Percentiles rank a stretch among this genome's conserved stretches.
These are phyloP conservation scores for Galerina marginata DNA, from an alignment of 768 basidiomycete species.

Conservation along the genomic window DNA sequence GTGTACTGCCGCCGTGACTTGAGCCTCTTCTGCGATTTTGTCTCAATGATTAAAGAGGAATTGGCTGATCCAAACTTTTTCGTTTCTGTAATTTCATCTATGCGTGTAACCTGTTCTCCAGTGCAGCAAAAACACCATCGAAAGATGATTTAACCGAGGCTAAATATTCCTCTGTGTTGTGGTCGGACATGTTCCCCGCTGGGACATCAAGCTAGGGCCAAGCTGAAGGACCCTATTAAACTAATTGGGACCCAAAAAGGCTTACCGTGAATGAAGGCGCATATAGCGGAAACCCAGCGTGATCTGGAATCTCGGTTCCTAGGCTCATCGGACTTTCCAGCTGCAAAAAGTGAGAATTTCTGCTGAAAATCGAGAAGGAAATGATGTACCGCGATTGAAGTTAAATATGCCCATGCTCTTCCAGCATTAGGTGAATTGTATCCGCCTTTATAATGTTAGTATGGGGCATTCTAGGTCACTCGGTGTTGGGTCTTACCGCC, in stretches of 20 bases:
- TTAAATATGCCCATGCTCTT: conserved; percentile 85
- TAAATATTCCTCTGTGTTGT: conserved; percentile 69
- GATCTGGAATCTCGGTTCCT: conserved; percentile 78
- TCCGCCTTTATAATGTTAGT: conserved; percentile 58
- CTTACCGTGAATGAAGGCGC: conserved; percentile 75
- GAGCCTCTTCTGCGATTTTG: no score
- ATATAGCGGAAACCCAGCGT: conserved; percentile 72
- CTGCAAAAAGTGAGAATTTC: conserved; percentile 38
- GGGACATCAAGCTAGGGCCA: conserved; percentile 64
- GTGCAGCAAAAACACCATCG: conserved; percentile 33
- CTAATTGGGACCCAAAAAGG: background rate
- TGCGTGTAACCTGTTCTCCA: conserved; percentile 31
- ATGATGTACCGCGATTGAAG: conserved; percentile 69
- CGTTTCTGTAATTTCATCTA: background rate
- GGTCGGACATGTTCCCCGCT: conserved; percentile 73
- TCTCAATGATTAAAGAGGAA: no score
- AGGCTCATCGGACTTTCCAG: conserved; percentile 56
- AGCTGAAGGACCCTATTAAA: background rate
- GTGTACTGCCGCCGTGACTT: no score
- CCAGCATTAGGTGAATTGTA: conserved; percentile 86
- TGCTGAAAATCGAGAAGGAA: background rate
- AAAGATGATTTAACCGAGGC: conserved; percentile 47
- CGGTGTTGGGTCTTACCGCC: conserved; percentile 55
- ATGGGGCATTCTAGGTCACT: background rate
- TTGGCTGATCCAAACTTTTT: no score